Percentiles rank a stretch among this genome's conserved stretches.
Conservation (phyloP, 2,329 filamentous ascomycete species). For the Fusarium sp. region DNA sequence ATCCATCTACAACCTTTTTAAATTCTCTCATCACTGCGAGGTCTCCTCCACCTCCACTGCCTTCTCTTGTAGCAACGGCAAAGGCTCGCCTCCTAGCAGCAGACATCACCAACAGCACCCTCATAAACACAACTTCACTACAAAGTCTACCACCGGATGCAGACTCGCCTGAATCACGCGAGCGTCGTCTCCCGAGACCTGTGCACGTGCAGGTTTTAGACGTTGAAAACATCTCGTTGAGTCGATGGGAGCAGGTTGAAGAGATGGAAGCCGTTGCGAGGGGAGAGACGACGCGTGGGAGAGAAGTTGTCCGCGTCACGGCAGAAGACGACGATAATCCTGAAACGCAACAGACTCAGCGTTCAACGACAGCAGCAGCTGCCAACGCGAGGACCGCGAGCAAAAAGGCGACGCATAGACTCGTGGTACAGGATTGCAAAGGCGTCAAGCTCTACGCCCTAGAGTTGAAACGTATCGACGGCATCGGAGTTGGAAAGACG, state of each 20-base stretch:
- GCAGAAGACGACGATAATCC: slow-evolving; percentile 59
- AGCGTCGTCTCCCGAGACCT: slow-evolving; percentile 68
- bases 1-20: slow-evolving; percentile 70
- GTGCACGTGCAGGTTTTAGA: slow-evolving; percentile 86
- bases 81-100: slow-evolving; percentile 82
- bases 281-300: slow-evolving; percentile 79
- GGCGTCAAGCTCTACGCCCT: slow-evolving; percentile 78
- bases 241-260: slow-evolving; percentile 89
- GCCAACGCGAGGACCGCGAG: slow-evolving; percentile 35
- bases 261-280: slow-evolving; percentile 79
- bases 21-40: slow-evolving; percentile 68
- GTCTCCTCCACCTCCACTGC: slow-evolving; percentile 70
- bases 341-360: slow-evolving; percentile 53
- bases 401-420: slow-evolving; percentile 75
- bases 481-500: slow-evolving; percentile 72
- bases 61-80: slow-evolving; percentile 81
- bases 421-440: slow-evolving; percentile 83
- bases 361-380: background rate
- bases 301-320: slow-evolving; percentile 82
- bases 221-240: slow-evolving; percentile 83
- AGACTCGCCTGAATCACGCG: slow-evolving; percentile 63
- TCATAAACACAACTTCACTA: slow-evolving; percentile 57
- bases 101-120: slow-evolving; percentile 71
- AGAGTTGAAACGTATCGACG: slow-evolving; percentile 75
- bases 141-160: slow-evolving; percentile 66